phyloP scores from a whole-genome alignment of 352 stramenopile species.

The Saprolegnia parasitica region DNA sequence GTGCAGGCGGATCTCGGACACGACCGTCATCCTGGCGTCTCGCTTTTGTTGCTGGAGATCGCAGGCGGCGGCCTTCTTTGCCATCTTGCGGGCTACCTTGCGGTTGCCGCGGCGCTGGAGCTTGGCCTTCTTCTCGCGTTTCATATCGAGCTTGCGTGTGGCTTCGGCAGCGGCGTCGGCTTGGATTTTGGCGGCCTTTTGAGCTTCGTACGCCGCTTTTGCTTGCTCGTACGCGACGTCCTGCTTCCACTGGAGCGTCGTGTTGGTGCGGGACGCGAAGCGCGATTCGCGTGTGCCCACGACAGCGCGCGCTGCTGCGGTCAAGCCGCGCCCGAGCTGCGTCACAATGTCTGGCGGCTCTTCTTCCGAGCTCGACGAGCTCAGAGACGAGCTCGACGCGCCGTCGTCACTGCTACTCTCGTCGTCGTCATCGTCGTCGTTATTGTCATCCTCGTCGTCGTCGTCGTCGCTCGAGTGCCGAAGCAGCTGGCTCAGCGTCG shows the following conservation, averaged over 20 bases:
- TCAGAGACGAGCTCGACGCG: neutral
- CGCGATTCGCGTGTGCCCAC: constrained; percentile 21
- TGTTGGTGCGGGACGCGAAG: constrained; percentile 21
- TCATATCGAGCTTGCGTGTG: neutral
- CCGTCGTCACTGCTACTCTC: constrained; percentile 1
- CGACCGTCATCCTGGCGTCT: constrained; percentile 23
- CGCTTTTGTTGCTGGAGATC: neutral
- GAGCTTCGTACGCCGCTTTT: constrained; percentile 4
- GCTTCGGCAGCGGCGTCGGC: neutral
- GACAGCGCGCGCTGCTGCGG: neutral
- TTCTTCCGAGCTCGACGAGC: constrained; percentile 12
- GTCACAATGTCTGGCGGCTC: constrained; percentile 5
- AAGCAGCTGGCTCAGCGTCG: constrained; percentile 6
- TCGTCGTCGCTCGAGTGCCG: neutral
- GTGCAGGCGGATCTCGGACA: constrained; percentile 22
- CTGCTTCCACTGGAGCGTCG: constrained; percentile 25
- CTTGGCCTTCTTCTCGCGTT: neutral
- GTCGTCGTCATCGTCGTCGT: neutral
- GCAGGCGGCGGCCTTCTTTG: neutral
- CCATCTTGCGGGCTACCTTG: constrained; percentile 10
- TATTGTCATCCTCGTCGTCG: neutral
- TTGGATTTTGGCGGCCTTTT: neutral
- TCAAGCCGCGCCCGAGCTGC: constrained; percentile 2
- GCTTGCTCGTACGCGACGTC: constrained; percentile 24
- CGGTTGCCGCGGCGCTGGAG: constrained; percentile 17